phyloP scores from a whole-genome alignment of 768 basidiomycete species.

The Boletus barrowsii region DNA sequence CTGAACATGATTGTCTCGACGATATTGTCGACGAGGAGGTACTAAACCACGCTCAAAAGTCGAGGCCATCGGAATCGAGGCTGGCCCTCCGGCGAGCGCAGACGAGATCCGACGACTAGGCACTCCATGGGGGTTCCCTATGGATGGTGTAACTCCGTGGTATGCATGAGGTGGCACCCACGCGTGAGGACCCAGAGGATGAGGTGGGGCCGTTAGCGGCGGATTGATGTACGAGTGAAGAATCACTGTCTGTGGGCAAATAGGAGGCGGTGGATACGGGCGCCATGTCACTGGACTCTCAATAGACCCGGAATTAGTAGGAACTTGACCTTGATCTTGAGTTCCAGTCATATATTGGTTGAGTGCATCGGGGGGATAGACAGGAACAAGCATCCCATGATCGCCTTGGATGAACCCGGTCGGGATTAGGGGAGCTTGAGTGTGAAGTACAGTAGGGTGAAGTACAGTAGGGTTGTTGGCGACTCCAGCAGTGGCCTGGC shows the following conservation, averaged over 20 bases:
- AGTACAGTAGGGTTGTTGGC: conserved; percentile 11
- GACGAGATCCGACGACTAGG: conserved; percentile 16
- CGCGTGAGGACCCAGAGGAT: conserved; percentile 16
- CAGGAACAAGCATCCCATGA: conserved; percentile 66
- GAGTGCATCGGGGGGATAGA: conserved; percentile 68
- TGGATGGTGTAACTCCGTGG: conserved; percentile 20
- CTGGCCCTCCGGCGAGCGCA: conserved; percentile 15
- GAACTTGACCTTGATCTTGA: conserved; percentile 26
- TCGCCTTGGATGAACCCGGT: conserved; percentile 72
- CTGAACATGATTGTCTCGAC: conserved; percentile 29
- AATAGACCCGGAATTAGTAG: conserved; percentile 19
- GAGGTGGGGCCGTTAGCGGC: conserved; percentile 16
- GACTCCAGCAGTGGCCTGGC: conserved; percentile 16
- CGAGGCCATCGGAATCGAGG: conserved; percentile 10
- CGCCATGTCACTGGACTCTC: conserved; percentile 33
- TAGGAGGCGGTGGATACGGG: conserved; percentile 32
- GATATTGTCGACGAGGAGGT: conserved; percentile 32
- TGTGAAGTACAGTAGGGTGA: conserved; percentile 16
- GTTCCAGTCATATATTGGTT: conserved; percentile 62
- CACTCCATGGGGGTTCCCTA: conserved; percentile 11
- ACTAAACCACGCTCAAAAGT: conserved; percentile 21
- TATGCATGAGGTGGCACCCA: conserved; percentile 29
- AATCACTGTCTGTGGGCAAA: conserved; percentile 31
- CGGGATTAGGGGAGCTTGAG: conserved; percentile 57
- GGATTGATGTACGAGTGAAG: conserved; percentile 30